Conservation (phyloP, 805 yeast genomes). For the Cyberlindnera saturnus region DNA sequence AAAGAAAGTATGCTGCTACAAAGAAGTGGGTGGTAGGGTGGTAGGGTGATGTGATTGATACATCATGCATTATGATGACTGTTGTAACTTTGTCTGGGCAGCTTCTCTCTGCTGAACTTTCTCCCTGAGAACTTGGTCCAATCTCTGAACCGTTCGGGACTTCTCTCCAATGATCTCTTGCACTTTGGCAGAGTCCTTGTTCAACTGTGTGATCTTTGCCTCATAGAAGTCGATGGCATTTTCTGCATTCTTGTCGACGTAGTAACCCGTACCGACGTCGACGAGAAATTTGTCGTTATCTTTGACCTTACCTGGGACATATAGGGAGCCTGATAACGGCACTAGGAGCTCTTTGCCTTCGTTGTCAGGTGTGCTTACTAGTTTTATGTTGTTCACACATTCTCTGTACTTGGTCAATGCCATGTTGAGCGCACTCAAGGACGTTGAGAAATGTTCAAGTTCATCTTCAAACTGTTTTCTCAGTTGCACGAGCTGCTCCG, state of each 20-base stretch:
- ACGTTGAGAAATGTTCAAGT: slow-evolving; percentile 76
- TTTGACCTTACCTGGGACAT: slow-evolving; percentile 76
- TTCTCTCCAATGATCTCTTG: slow-evolving; percentile 73
- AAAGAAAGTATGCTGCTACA: too few species aligned
- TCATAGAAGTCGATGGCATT: slow-evolving; percentile 71
- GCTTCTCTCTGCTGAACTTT: slow-evolving; percentile 34
- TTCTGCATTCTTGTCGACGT: slow-evolving; percentile 66
- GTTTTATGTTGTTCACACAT: slow-evolving; percentile 65
- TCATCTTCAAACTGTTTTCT: slow-evolving; percentile 82
- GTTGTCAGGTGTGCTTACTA: slow-evolving; percentile 35
- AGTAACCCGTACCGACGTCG: slow-evolving; percentile 96
- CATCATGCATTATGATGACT: background rate
- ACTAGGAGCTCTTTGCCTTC: slow-evolving; percentile 58
- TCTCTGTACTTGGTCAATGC: slow-evolving; percentile 81
- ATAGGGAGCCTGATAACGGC: slow-evolving; percentile 84
- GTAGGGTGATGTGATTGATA: background rate
- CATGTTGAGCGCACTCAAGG: slow-evolving; percentile 73
- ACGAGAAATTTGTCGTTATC: slow-evolving; percentile 70
- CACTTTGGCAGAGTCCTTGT: slow-evolving; percentile 66
- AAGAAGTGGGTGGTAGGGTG: too few species aligned
- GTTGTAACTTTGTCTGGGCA: background rate
- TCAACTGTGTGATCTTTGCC: slow-evolving; percentile 65
- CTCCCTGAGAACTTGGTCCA: slow-evolving; percentile 51
- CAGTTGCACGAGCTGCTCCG: slow-evolving; percentile 80
- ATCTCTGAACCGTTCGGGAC: slow-evolving; percentile 51